Base-by-base conservation (phyloP, 2,329 filamentous ascomycete genomes). In the Drechslera avenae region DNA sequence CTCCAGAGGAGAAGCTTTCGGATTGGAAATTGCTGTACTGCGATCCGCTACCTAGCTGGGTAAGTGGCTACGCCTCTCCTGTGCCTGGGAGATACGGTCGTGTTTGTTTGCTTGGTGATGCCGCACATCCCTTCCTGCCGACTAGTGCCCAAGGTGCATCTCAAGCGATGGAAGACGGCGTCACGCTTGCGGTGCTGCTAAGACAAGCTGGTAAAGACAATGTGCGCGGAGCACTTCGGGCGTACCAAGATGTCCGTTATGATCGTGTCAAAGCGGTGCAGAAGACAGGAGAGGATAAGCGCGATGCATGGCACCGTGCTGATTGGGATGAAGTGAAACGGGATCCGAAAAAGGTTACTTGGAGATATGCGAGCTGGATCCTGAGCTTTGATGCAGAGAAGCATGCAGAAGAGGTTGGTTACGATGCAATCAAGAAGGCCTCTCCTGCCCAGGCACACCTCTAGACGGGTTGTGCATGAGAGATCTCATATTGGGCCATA, bases 11-110 rank as follows among this genome's bases (percentile, higher is more conserved):
- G 1, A 63, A 64, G 12, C 54, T 78, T 17, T 72, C 82, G 1
- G 79, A 81, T 62, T 83, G 79, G 79, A 81, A 81, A 56, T 77
- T 83, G 30, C 79, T 79, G 43, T 82, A 80, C 52, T 74, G 80
- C 34, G 78, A 82, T 56, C 80, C 80, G 1, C 70, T 80, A 9
- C 76, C 79, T 0, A 78, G 73, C 0, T 83, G 81, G 81, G 73
- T 82, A 1, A 80, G 77, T 0, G 66, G 68, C n/a, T 76, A 77
- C 49, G 77, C 78, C 32, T 46, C 50, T 18, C 64, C 64, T 0
- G 55, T 60, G 4, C 21, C 21, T 23, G 21, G 26, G 3, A 62
- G 63, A 2, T 62, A 68, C 37, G 66, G 66, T 9, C 73, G 75
- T 33, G 79, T 82, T 42, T 78, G 75, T 1, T 68, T 82, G 28